A percentile compares a stretch with the other conserved stretches of the same genome.
Conservation (phyloP, 345 rosid genomes). For the Syzygium aqueum region DNA sequence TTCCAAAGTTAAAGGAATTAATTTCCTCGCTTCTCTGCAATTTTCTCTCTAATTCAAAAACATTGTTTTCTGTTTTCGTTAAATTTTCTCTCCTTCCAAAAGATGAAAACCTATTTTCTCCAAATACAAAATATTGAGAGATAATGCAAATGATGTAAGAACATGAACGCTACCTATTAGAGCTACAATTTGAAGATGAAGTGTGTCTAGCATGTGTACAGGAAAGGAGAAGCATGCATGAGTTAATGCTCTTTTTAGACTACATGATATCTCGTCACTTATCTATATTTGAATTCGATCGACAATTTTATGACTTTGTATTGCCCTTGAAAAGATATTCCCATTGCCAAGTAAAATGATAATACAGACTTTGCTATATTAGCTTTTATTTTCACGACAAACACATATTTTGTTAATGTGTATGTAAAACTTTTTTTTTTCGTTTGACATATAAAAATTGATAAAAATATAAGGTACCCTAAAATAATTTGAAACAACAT, state of each 20-base stretch:
- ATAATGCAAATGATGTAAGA: background rate
- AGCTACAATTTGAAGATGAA: background rate
- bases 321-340: background rate
- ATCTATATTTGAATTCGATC: background rate
- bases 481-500: background rate
- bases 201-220: too few relatives aligned
- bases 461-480: background rate
- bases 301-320: background rate
- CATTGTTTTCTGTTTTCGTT: background rate
- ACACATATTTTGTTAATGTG: background rate
- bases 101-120: background rate
- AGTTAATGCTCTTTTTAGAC: background rate
- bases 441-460: background rate
- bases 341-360: background rate
- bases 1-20: background rate
- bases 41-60: background rate
- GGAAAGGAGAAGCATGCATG: background rate
- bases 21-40: background rate
- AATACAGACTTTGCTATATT: background rate
- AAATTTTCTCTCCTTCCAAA: background rate
- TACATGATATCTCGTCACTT: background rate
- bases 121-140: background rate
- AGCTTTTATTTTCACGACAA: background rate
- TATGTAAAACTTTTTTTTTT: background rate
- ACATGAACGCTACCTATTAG: background rate